Evolutionary conservation across 164 flowering plant species (phyloP).

Genomic region (Stephania cephalantha): DNA sequence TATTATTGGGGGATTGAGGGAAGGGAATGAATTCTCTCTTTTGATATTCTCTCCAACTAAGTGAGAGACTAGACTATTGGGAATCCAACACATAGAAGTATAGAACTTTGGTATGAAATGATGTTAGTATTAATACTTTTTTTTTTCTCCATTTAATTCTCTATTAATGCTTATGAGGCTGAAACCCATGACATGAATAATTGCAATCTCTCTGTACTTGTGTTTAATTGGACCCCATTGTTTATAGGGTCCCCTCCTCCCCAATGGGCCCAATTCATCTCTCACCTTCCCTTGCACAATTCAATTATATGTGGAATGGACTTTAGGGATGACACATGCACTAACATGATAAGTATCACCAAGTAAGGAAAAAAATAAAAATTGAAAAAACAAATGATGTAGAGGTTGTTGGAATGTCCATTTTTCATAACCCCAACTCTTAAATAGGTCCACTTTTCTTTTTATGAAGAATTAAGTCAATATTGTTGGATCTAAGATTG

Average conservation of each 20-base stretch:
- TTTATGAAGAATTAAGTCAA: background rate
- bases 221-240: slow-evolving; percentile 47
- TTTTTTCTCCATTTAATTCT: background rate
- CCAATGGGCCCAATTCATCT: background rate
- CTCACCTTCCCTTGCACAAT: slow-evolving; percentile 2
- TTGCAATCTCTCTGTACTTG: slow-evolving; percentile 44
- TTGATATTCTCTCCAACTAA: background rate
- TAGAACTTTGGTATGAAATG: slow-evolving; percentile 18
- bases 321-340: slow-evolving; percentile 17
- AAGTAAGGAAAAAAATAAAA: slow-evolving; percentile 5
- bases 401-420: background rate
- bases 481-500: background rate
- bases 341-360: slow-evolving; percentile 14
- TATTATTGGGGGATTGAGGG: slow-evolving; percentile 1
- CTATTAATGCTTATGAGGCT: slow-evolving; percentile 23
- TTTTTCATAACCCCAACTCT: background rate
- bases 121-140: slow-evolving; percentile 22
- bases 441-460: background rate
- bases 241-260: slow-evolving; percentile 19
- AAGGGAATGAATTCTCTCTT: slow-evolving; percentile 4
- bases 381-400: background rate
- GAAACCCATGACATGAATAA: slow-evolving; percentile 54
- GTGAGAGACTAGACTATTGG: slow-evolving; percentile 10
- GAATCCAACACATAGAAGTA: slow-evolving; percentile 20
- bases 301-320: slow-evolving; percentile 16